These are phyloP conservation scores for Leucocoprinus birnbaumii DNA, from an alignment of 768 basidiomycete species.

Conservation along the genomic window DNA sequence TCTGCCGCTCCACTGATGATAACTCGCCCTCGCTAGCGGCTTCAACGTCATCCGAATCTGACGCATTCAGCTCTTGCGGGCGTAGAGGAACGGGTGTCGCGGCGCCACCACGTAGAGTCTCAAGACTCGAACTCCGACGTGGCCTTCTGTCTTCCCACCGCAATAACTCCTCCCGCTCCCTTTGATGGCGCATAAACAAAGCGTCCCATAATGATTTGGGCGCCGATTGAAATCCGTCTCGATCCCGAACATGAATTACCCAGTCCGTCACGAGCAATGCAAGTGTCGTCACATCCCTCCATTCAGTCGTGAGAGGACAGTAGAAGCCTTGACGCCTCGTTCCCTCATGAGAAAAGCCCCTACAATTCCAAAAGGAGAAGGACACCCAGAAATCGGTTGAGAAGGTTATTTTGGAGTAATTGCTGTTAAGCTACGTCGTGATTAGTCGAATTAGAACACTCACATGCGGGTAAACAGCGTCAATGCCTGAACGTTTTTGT, in stretches of 20 bases:
- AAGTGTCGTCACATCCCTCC: constrained; percentile 61
- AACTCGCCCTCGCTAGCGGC: background rate
- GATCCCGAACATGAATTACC: constrained; percentile 29
- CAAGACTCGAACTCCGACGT: constrained; percentile 21
- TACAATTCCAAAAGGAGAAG: constrained; percentile 19
- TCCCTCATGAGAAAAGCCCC: constrained; percentile 65
- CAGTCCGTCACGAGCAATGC: constrained; percentile 65
- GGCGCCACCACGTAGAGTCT: constrained; percentile 10
- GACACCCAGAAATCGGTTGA: background rate
- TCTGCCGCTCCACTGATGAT: background rate
- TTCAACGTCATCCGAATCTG: background rate
- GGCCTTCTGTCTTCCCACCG: constrained; percentile 40
- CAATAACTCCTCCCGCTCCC: constrained; percentile 54
- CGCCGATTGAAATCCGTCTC: constrained; percentile 21
- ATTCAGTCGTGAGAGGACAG: constrained; percentile 38
- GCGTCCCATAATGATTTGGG: constrained; percentile 58
- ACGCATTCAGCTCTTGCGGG: background rate
- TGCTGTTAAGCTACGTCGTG: constrained; percentile 2
- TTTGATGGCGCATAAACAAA: constrained; percentile 52
- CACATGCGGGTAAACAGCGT: constrained; percentile 44
- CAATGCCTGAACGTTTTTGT: constrained; percentile 39
- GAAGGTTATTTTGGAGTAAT: background rate
- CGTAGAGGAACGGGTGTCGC: background rate
- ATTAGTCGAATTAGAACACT: constrained; percentile 13
- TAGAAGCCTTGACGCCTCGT: constrained; percentile 52